Percentiles rank a stretch among this genome's conserved stretches.
These are phyloP conservation scores for Vitis riparia DNA, from an alignment of 164 flowering plant genomes.

Conservation along the genomic window DNA sequence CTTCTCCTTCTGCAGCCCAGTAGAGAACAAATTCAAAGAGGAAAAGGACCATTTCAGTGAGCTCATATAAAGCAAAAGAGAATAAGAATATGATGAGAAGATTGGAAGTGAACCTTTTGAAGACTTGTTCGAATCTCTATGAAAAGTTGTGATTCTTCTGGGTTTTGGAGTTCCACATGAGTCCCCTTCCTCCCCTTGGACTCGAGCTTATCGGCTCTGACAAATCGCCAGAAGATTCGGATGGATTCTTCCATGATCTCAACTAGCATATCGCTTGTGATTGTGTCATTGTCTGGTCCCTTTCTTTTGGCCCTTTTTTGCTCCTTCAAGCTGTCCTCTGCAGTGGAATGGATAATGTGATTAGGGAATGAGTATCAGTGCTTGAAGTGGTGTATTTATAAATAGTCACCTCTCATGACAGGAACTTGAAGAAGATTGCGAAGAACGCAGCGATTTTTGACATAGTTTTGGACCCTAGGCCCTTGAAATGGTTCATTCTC, in stretches of 20 bases:
- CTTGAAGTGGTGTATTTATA: not conserved
- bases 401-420: constrained; percentile 62
- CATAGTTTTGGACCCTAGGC: constrained; percentile 73
- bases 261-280: constrained; percentile 48
- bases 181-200: constrained; percentile 30
- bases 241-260: constrained; percentile 70
- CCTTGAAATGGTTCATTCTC: constrained; percentile 86
- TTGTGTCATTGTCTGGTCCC: constrained; percentile 30
- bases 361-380: not conserved
- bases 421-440: constrained; percentile 92
- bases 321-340: constrained; percentile 60
- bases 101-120: constrained; percentile 58
- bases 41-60: too few species aligned
- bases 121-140: constrained; percentile 43
- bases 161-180: constrained; percentile 43
- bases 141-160: constrained; percentile 55
- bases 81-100: not conserved
- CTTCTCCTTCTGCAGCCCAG: constrained; percentile 72
- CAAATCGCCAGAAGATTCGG: constrained; percentile 65
- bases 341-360: constrained; percentile 4
- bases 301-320: constrained; percentile 31
- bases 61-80: not conserved
- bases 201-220: constrained; percentile 57
- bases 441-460: constrained; percentile 53
- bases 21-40: not conserved